A percentile compares a stretch with the other conserved stretches of the same genome.
These are phyloP conservation scores for Sphaerostilbella broomeana DNA, from an alignment of 2,329 filamentous ascomycete species.

Conservation along the genomic window DNA sequence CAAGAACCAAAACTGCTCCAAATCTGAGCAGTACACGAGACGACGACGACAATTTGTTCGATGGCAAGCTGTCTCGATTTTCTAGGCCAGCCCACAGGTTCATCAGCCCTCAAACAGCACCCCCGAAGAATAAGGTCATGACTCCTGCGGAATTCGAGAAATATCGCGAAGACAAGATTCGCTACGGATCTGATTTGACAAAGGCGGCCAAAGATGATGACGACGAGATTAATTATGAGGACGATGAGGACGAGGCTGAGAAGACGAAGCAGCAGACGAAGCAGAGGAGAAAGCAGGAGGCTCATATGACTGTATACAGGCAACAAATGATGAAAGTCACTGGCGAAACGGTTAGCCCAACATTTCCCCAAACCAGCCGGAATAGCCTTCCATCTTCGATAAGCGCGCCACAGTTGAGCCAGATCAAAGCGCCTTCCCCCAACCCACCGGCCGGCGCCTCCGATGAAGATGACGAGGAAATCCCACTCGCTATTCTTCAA, in stretches of 20 bases:
- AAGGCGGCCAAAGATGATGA: conserved; percentile 53
- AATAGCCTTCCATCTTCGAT: conserved; percentile 50
- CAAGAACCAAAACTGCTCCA: conserved; percentile 22
- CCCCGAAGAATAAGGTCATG: conserved; percentile 70
- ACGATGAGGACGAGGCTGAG: conserved; percentile 74
- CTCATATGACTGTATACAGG: conserved; percentile 80
- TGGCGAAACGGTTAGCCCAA: conserved; percentile 51
- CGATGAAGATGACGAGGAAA: conserved; percentile 82
- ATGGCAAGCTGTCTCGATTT: conserved; percentile 36
- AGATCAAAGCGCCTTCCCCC: conserved; percentile 30
- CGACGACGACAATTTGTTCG: conserved; percentile 52
- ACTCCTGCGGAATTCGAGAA: conserved; percentile 81
- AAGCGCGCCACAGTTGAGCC: conserved; percentile 55
- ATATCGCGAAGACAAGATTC: conserved; percentile 68
- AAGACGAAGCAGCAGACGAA: conserved; percentile 65
- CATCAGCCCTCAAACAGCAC: conserved; percentile 24
- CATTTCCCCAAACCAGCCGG: conserved; percentile 35
- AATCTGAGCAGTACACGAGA: conserved; percentile 20
- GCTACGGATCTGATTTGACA: conserved; percentile 39
- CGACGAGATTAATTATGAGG: conserved; percentile 59
- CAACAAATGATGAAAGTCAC: conserved; percentile 98
- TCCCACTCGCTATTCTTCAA: conserved; percentile 77
- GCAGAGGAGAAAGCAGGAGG: conserved; percentile 81
- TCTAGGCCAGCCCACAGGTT: conserved; percentile 32
- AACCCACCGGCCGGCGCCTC: conserved; percentile 44